Base-by-base conservation (phyloP, 2,329 filamentous ascomycete genomes). In the Proliferodiscus dingleyae region DNA sequence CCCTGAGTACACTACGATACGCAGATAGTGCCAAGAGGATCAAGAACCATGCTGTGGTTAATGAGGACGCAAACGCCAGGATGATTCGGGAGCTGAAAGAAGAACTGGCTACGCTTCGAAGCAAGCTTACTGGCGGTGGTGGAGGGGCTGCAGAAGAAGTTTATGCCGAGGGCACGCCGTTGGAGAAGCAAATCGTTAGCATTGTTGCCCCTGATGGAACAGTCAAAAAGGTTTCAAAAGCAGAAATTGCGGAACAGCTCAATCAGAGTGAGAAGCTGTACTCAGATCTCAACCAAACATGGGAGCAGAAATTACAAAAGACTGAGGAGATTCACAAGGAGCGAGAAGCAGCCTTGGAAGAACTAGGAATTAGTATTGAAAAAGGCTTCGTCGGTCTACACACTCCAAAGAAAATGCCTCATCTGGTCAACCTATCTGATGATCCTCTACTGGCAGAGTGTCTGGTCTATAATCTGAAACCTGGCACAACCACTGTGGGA, bases 41-140 rank as follows among this genome's bases (percentile, higher is more conserved):
- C 77, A 97, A 97, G 88, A 98, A 98, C 71, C 93, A 98, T 66
- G 93, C 93, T 46, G 93, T 98, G 41, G 87, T 98, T 66, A 98
- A 98, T 71, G 93, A 98, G 66, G 93, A 98, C 68, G 91, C 93
- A 37, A 98, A 98, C 64, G 93, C 93, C 49, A 86, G 93, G 58
- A 98, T 98, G 93, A 97, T 98, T 54, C 80, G 93, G 66, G 93
- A 98, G 64, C 73, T 98, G 52, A 98, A 98, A 65, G 93, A 98
- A 66, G 93, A 98, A 62, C 69, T 98, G 47, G 80, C 87, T 1
- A 75, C 95, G 50, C 72, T 98, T 46, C 80, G 93, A 58, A 84
- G 87, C 59, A 97, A 98, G 64, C 77, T 98, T 11, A 84, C 83
- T 41, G 79, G 78, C 22, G 70, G 68, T 13, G 66, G 64, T 18